These are phyloP conservation scores for Berberis thunbergii DNA, from an alignment of 164 flowering plant species.

Conservation along the genomic window DNA sequence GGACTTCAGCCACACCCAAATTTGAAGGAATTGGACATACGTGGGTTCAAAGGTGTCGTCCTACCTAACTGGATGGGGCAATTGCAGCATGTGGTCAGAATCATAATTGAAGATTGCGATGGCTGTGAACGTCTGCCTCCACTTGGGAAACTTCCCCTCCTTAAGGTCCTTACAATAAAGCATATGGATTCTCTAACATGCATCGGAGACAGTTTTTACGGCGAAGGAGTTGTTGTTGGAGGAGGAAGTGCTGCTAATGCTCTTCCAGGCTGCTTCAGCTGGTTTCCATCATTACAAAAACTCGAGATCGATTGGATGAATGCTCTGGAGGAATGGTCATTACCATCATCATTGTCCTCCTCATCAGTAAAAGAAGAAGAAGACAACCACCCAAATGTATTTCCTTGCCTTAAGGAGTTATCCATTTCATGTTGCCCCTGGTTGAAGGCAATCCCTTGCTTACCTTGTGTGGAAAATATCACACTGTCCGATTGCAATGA, in stretches of 20 bases:
- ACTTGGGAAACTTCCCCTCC: background rate
- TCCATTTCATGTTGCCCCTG: background rate
- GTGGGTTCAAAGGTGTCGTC: too few relatives aligned
- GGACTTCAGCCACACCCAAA: too few relatives aligned
- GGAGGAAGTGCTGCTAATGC: too few relatives aligned
- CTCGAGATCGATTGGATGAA: background rate
- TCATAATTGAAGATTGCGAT: too few relatives aligned
- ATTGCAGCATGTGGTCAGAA: too few relatives aligned
- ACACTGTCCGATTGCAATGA: background rate
- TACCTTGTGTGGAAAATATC: background rate
- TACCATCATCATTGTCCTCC: too few relatives aligned
- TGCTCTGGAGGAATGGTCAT: background rate
- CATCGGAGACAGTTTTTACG: background rate
- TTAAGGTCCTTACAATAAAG: background rate
- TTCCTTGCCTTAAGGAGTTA: slow-evolving; percentile 1
- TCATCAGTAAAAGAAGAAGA: background rate
- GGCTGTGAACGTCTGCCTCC: background rate
- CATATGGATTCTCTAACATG: background rate
- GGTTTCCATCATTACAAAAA: background rate
- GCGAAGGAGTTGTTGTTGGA: background rate
- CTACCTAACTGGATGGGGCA: too few relatives aligned
- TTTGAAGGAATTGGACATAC: too few relatives aligned
- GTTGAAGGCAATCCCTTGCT: background rate
- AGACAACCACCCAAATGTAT: background rate
- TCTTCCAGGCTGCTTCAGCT: background rate